A percentile compares a stretch with the other conserved stretches of the same genome.
Conservation (phyloP, 139 green algal genomes). For the Trebouxia sp. region DNA sequence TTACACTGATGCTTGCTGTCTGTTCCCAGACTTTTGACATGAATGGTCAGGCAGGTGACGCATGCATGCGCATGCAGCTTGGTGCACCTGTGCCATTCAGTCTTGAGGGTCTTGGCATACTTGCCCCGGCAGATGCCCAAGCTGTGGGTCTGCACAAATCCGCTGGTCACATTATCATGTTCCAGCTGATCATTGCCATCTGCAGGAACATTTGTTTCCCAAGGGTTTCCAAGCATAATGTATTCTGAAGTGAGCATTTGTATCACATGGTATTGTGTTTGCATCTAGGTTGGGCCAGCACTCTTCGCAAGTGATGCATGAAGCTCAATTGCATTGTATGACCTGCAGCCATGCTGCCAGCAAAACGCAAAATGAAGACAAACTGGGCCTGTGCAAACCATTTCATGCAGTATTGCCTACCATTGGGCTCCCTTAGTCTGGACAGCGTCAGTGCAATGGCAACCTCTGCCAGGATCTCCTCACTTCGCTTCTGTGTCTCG, state of each 20-base stretch:
- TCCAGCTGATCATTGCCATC: not conserved
- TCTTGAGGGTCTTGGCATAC: constrained; percentile 51
- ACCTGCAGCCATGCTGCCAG: too few relatives aligned
- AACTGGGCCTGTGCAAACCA: too few relatives aligned
- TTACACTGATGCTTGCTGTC: too few relatives aligned
- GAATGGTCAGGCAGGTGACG: not conserved
- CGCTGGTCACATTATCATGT: constrained; percentile 56
- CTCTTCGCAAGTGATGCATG: too few relatives aligned
- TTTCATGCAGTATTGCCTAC: too few relatives aligned
- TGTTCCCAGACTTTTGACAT: not conserved
- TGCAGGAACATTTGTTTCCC: too few relatives aligned
- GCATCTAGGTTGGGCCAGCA: too few relatives aligned
- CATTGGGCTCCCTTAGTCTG: constrained; percentile 42
- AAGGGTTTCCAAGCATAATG: too few relatives aligned
- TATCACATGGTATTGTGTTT: not conserved
- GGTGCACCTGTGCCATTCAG: constrained; percentile 55
- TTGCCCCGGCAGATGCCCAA: constrained; percentile 67
- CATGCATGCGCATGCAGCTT: constrained; percentile 41
- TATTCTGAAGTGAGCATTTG: too few relatives aligned
- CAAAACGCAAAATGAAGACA: too few relatives aligned
- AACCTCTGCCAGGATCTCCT: constrained; percentile 79
- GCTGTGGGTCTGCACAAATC: constrained; percentile 73
- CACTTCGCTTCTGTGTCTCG: constrained; percentile 69
- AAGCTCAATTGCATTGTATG: too few relatives aligned
- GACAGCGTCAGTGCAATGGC: constrained; percentile 72